Evolutionary conservation across 1,284 basidiomycete species (phyloP).

Genomic region (Lignosus rhinocerotis): DNA sequence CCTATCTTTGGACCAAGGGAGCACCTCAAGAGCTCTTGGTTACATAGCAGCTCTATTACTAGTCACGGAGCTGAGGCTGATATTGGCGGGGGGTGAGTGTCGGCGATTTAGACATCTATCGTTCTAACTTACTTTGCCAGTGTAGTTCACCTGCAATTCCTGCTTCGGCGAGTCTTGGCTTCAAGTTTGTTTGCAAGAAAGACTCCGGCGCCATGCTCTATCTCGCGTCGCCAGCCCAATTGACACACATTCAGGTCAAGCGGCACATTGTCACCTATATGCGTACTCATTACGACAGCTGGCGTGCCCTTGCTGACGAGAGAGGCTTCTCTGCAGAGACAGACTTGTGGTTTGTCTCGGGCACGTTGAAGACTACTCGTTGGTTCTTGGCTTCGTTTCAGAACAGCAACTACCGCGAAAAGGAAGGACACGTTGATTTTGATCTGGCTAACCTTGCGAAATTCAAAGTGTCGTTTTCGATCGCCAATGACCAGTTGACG

Average conservation of each 20-base stretch:
- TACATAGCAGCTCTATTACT: no score
- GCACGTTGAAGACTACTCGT: constrained; percentile 1
- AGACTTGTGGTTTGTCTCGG: constrained; percentile 9
- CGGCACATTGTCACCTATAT: constrained; percentile 6
- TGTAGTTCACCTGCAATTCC: no score
- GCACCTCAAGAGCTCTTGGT: no score
- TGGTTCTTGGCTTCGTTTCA: constrained; percentile 16
- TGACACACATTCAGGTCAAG: neutral
- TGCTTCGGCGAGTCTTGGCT: neutral
- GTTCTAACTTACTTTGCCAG: no score
- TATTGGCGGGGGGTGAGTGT: no score
- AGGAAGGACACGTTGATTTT: neutral
- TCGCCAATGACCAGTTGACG: neutral
- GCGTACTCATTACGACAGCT: neutral
- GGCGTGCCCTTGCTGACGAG: neutral
- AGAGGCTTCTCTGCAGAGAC: neutral
- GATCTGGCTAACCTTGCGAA: neutral
- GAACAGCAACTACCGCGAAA: neutral
- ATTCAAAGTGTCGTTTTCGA: neutral
- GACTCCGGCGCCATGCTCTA: constrained; percentile 4
- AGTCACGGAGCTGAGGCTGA: no score
- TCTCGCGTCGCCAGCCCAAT: neutral
- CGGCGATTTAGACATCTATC: no score
- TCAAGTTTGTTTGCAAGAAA: constrained; percentile 1
- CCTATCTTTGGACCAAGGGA: no score